These are phyloP conservation scores for Ceriops zippeliana DNA, from an alignment of 345 rosid genomes.

Conservation along the genomic window DNA sequence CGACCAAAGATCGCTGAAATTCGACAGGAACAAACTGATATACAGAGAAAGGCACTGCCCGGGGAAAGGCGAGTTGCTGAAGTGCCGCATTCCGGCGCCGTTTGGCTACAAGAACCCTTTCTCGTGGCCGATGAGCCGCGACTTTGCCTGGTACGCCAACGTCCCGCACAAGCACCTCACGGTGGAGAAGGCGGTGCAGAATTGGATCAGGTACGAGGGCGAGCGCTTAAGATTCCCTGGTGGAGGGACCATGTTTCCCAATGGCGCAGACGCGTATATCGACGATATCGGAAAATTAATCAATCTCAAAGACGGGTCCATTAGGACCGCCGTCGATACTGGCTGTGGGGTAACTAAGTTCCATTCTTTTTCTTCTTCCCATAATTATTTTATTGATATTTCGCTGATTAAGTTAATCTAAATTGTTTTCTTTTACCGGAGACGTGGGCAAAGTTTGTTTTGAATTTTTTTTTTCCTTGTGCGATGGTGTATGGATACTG, in stretches of 20 bases:
- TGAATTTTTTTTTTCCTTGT: too few species aligned
- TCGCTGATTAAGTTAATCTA: too few species aligned
- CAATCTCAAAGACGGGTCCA: constrained; percentile 24
- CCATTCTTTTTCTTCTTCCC: background rate
- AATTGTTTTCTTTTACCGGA: too few species aligned
- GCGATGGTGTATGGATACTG: too few species aligned
- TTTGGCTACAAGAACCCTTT: constrained; percentile 34
- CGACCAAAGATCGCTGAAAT: constrained; percentile 26
- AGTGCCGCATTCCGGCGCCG: constrained; percentile 31
- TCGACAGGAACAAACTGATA: constrained; percentile 21
- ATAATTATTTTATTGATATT: background rate
- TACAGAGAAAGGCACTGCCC: constrained; percentile 44
- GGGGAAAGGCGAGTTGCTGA: constrained; percentile 19
- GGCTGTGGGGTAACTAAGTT: constrained; percentile 26
- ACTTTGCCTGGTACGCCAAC: constrained; percentile 45
- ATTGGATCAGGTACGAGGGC: constrained; percentile 47
- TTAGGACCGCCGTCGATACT: constrained; percentile 35
- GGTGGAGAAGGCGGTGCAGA: constrained; percentile 55
- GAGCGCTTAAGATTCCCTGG: constrained; percentile 48
- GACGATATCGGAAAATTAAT: constrained; percentile 30
- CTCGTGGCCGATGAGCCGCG: constrained; percentile 45
- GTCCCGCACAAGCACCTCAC: constrained; percentile 53
- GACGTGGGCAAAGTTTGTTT: too few species aligned
- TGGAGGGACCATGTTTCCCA: constrained; percentile 55
- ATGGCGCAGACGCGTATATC: constrained; percentile 48